Conservation (phyloP, 2,329 filamentous ascomycete genomes). For the Talaromyces sp. region DNA sequence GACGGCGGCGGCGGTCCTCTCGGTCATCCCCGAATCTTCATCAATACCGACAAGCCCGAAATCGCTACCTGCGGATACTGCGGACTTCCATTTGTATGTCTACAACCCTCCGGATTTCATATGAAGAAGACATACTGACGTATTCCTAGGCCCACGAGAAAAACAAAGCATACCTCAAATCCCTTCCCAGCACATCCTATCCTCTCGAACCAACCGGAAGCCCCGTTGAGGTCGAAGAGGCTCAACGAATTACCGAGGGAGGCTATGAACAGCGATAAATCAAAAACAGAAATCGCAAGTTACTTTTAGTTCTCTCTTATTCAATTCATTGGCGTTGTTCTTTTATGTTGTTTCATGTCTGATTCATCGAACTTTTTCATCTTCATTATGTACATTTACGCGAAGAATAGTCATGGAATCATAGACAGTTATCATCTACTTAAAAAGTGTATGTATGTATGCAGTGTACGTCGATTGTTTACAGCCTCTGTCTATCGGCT, state of each 20-base stretch:
- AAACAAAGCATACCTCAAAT: constrained; percentile 78
- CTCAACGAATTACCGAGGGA: constrained; percentile 58
- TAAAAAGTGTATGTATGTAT: neutral
- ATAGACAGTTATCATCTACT: constrained; percentile 25
- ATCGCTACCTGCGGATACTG: constrained; percentile 91
- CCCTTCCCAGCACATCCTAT: constrained; percentile 75
- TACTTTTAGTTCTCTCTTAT: constrained; percentile 11
- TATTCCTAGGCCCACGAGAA: constrained; percentile 75
- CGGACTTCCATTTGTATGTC: constrained; percentile 77
- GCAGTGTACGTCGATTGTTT: neutral
- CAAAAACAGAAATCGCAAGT: neutral
- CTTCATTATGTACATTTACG: constrained; percentile 27
- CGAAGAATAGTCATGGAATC: constrained; percentile 30
- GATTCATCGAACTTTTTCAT: constrained; percentile 24
- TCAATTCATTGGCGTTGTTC: constrained; percentile 15
- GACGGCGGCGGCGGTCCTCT: constrained; percentile 88
- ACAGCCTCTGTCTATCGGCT: neutral
- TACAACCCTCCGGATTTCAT: constrained; percentile 17
- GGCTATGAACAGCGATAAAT: constrained; percentile 59
- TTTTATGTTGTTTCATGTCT: constrained; percentile 16
- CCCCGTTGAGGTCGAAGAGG: constrained; percentile 57
- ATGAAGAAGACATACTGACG: neutral
- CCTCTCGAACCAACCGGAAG: constrained; percentile 66
- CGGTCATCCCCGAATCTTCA: constrained; percentile 91
- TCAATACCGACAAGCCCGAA: constrained; percentile 97